Conservation (phyloP, 805 yeast genomes). For the Yamadazyma phyllophila region DNA sequence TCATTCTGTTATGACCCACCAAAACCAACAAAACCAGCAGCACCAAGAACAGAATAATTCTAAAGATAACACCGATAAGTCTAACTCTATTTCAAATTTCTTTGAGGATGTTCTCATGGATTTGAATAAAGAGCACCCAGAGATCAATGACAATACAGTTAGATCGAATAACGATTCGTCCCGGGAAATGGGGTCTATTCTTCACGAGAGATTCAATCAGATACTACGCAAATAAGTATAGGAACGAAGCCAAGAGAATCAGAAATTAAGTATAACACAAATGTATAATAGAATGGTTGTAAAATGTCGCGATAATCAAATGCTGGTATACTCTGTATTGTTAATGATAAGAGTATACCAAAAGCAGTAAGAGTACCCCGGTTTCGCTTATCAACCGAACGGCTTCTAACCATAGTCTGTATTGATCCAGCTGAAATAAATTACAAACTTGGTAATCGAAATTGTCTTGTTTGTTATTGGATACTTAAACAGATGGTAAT, state of each 20-base stretch:
- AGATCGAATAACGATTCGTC: conserved; percentile 11
- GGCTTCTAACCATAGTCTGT: too few relatives aligned
- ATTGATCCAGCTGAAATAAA: neutral
- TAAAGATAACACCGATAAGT: conserved; percentile 11
- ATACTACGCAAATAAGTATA: conserved; percentile 1
- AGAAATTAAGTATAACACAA: too few relatives aligned
- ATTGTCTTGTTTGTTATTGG: conserved; percentile 2
- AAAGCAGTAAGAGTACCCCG: neutral
- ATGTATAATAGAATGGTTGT: neutral
- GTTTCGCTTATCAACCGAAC: too few relatives aligned
- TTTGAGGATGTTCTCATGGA: conserved; percentile 28
- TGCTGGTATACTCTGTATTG: neutral
- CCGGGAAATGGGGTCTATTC: conserved; percentile 14
- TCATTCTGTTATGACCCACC: conserved; percentile 23
- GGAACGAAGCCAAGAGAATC: too few relatives aligned
- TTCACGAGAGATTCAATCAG: conserved; percentile 13
- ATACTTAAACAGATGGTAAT: conserved; percentile 1
- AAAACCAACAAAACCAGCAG: conserved; percentile 6
- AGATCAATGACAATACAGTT: conserved; percentile 3
- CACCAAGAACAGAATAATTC: neutral
- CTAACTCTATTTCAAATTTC: conserved; percentile 30
- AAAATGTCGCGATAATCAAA: too few relatives aligned
- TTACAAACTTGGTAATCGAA: neutral
- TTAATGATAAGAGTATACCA: neutral
- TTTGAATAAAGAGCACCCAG: conserved; percentile 10